Conservation (phyloP, 257 asterid genomes). For the Haberlea rhodopensis region DNA sequence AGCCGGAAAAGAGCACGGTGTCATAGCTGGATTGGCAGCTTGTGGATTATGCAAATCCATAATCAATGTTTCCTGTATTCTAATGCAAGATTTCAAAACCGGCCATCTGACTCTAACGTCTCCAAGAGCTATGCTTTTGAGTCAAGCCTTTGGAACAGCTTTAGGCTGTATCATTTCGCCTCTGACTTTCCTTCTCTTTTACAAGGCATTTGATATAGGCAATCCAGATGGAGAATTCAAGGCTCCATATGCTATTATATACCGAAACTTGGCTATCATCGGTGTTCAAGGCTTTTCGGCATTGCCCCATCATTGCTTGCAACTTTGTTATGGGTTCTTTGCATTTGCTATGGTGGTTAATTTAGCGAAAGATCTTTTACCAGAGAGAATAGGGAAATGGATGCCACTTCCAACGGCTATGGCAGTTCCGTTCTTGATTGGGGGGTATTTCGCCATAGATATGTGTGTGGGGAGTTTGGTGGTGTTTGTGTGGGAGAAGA, state of each 20-base stretch:
- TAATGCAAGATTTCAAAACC: constrained; percentile 78
- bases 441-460: constrained; percentile 70
- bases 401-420: constrained; percentile 84
- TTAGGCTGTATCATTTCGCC: constrained; percentile 69
- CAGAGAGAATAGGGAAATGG: constrained; percentile 57
- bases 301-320: constrained; percentile 68
- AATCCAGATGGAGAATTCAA: constrained; percentile 78
- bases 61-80: constrained; percentile 46
- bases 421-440: constrained; percentile 82
- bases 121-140: constrained; percentile 65
- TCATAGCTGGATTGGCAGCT: constrained; percentile 62
- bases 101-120: constrained; percentile 65
- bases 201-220: constrained; percentile 76
- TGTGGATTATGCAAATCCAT: constrained; percentile 74
- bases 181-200: constrained; percentile 57
- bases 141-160: constrained; percentile 67
- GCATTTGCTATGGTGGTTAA: constrained; percentile 57
- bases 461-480: constrained; percentile 80
- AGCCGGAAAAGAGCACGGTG: constrained; percentile 74
- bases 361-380: constrained; percentile 51
- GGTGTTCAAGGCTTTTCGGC: constrained; percentile 86
- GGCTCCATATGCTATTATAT: constrained; percentile 77
- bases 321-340: constrained; percentile 69
- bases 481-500: constrained; percentile 62
- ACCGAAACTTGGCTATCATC: constrained; percentile 73